These are phyloP conservation scores for Hypoxylon lienhwacheense DNA, from an alignment of 495 filamentous ascomycete species.

Conservation along the genomic window DNA sequence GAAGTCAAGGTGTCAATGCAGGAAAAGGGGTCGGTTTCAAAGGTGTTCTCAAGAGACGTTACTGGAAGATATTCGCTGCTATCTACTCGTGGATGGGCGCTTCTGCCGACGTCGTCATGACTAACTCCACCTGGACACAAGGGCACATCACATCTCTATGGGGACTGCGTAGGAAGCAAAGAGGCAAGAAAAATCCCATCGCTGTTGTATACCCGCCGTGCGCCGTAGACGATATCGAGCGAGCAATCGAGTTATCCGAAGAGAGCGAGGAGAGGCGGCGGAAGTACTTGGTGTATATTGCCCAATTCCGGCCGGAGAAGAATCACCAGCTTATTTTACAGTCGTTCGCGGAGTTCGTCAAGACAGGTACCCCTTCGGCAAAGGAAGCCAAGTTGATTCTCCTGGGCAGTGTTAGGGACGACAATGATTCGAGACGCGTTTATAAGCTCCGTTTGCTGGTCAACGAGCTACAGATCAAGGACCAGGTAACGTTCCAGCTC, in stretches of 20 bases:
- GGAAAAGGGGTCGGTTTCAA: conserved; percentile 70
- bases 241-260: conserved; percentile 65
- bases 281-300: conserved; percentile 81
- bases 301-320: conserved; percentile 96
- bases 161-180: conserved; percentile 58
- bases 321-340: conserved; percentile 84
- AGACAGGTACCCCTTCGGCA: conserved; percentile 45
- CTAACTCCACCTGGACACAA: conserved; percentile 93
- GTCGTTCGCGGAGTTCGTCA: conserved; percentile 73
- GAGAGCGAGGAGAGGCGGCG: conserved; percentile 68
- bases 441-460: conserved; percentile 88
- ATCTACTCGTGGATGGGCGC: conserved; percentile 80
- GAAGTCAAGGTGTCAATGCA: conserved; percentile 78
- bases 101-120: conserved; percentile 89
- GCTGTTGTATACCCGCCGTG: conserved; percentile 88
- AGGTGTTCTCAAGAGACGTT: conserved; percentile 69
- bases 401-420: conserved; percentile 83
- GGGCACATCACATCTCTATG: conserved; percentile 79
- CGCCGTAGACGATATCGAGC: conserved; percentile 78
- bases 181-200: conserved; percentile 50
- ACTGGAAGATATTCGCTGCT: conserved; percentile 83
- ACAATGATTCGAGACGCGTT: conserved; percentile 80
- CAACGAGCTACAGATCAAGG: conserved; percentile 83
- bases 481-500: conserved; percentile 80
- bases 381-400: conserved; percentile 71